phyloP scores from a whole-genome alignment of 768 basidiomycete species.

The Suillus sp. region DNA sequence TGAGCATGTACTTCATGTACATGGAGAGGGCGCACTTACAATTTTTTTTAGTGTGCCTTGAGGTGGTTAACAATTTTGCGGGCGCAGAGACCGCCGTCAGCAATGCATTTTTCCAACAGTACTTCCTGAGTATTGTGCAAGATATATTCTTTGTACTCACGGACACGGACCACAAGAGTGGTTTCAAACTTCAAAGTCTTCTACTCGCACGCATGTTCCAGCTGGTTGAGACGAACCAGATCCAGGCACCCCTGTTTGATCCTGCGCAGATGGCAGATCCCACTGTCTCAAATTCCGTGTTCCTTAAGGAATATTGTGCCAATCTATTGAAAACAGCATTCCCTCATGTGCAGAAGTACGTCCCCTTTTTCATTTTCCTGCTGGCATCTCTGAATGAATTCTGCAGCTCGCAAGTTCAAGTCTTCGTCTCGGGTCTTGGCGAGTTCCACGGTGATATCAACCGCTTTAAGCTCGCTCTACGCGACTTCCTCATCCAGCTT shows the following conservation, averaged over 20 bases:
- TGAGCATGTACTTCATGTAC: slow-evolving; percentile 34
- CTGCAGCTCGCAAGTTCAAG: slow-evolving; percentile 65
- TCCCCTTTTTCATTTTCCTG: slow-evolving; percentile 14
- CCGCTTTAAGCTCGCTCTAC: slow-evolving; percentile 90
- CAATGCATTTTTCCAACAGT: slow-evolving; percentile 95
- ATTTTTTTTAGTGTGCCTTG: slow-evolving; percentile 69
- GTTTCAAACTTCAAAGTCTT: slow-evolving; percentile 93
- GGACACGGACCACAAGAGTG: slow-evolving; percentile 98
- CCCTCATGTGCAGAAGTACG: slow-evolving; percentile 87
- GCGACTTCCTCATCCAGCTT: slow-evolving; percentile 97
- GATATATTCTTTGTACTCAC: slow-evolving; percentile 98
- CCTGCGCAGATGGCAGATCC: slow-evolving; percentile 70
- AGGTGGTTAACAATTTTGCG: slow-evolving; percentile 95
- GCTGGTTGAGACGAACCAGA: slow-evolving; percentile 78
- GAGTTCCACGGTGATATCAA: slow-evolving; percentile 80
- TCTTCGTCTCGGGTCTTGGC: slow-evolving; percentile 67
- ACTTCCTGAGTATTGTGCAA: slow-evolving; percentile 89
- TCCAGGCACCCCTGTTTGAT: slow-evolving; percentile 85
- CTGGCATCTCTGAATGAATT: slow-evolving; percentile 16
- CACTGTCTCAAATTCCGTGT: slow-evolving; percentile 73
- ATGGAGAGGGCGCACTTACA: slow-evolving; percentile 12
- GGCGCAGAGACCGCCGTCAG: slow-evolving; percentile 74
- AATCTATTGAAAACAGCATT: slow-evolving; percentile 88
- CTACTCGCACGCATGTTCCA: slow-evolving; percentile 94
- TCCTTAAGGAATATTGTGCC: slow-evolving; percentile 83